Base-by-base conservation (phyloP, 2,329 filamentous ascomycete species). In the Pseudogymnoascus sp. region DNA sequence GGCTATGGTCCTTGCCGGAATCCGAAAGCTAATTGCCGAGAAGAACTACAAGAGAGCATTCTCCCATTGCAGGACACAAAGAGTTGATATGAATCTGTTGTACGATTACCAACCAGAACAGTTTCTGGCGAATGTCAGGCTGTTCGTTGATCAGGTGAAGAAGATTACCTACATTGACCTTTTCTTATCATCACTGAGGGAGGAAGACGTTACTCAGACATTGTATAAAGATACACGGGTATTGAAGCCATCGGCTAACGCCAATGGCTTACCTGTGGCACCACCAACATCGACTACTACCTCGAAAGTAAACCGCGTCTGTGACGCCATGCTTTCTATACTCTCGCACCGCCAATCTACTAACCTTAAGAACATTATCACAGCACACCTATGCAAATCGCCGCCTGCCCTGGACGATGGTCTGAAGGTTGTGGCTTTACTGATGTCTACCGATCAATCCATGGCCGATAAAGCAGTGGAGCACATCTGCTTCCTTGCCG, bases 71-170 rank as follows among this genome's bases (percentile, higher is more conserved):
- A 87, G 95, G 60, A 93, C 88, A 21, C 96, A 99, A 73, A 86
- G 96, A 69, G 95, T 99, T 0, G 95, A 99, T 72, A 93, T 97
- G 89, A 99, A 99, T 72, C 93, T 99, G 66, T 79, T 99, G 2
- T 93, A 96, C 71, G 95, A 99, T 72, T 91, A 97, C 75, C 86
- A 87, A n/a, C 91, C 93, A 0, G 82, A 87, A 38, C 90, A 96
- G 68, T 97, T 99, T 73, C 82, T 97, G 73, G 78, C 82, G 3
- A 90, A 87, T 67, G 84, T 96, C 10, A 80, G 82, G 0, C 75
- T 90, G 0, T 96, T 99, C 71, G 80, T 97, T 34, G 86, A 91
- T 16, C 93, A 99, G 73, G 81, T 99, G 42, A 86, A 88, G 69
- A 92, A 90, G 67, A 81, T 89, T 11, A 84, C 92, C 38, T 89